Evolutionary conservation across 148 eudicot genomes (phyloP).

Genomic region (Bassia scoparia): DNA sequence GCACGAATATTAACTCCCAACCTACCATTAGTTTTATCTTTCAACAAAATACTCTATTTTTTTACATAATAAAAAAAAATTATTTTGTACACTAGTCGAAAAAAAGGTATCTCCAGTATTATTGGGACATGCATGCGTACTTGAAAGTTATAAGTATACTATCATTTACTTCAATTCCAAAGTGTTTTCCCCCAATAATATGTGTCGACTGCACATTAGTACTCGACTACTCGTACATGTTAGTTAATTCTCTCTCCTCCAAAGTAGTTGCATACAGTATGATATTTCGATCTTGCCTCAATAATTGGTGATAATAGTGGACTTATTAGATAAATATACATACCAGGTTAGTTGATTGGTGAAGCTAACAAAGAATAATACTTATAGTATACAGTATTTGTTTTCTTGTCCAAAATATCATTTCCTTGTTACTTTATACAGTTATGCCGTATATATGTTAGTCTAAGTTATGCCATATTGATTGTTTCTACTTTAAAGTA

Average conservation of each 20-base stretch:
- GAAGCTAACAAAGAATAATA: neutral
- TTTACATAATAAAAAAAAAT: too few relatives aligned
- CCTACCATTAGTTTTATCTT: too few relatives aligned
- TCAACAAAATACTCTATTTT: too few relatives aligned
- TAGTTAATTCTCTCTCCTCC: neutral
- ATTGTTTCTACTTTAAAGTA: too few relatives aligned
- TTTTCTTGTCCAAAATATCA: neutral
- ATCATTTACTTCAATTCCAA: neutral
- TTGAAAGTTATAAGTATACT: neutral
- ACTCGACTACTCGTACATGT: neutral
- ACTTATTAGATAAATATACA: neutral
- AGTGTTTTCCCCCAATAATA: neutral
- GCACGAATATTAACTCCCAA: too few relatives aligned
- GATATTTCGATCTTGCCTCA: slow-evolving; percentile 5
- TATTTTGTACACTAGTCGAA: too few relatives aligned
- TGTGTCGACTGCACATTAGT: neutral
- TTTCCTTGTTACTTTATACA: neutral
- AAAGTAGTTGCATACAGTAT: neutral
- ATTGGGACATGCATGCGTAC: slow-evolving; percentile 1
- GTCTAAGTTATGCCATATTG: too few relatives aligned
- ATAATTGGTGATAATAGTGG: neutral
- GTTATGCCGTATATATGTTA: neutral
- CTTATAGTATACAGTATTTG: neutral
- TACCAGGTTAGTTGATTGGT: neutral
- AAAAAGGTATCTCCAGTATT: slow-evolving; percentile 7